These are phyloP conservation scores for Paecilomyces niveus DNA, from an alignment of 2,329 filamentous ascomycete species.

Conservation along the genomic window DNA sequence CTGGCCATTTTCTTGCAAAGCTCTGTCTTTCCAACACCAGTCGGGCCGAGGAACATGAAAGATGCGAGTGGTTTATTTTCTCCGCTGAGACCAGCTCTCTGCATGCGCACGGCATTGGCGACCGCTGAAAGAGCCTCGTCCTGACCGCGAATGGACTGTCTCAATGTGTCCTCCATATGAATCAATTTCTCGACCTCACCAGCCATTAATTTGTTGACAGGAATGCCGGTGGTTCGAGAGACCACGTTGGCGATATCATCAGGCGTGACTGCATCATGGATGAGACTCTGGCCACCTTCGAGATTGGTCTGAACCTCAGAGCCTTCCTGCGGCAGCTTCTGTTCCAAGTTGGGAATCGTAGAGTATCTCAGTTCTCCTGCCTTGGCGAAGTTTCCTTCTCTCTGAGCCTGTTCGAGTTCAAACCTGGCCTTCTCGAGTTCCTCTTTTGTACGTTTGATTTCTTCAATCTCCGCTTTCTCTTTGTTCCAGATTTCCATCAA, in stretches of 20 bases:
- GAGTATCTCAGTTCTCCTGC: conserved; percentile 90
- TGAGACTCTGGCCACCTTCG: conserved; percentile 51
- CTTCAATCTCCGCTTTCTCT: conserved; percentile 77
- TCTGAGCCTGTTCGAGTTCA: conserved; percentile 80
- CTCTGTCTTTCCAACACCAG: conserved; percentile 94
- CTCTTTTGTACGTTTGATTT: conserved; percentile 78
- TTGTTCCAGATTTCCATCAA: conserved; percentile 84
- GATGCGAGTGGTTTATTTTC: conserved; percentile 87
- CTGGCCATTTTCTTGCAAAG: conserved; percentile 91
- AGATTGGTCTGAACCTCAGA: conserved; percentile 34
- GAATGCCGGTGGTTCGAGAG: conserved; percentile 84
- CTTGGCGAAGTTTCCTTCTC: conserved; percentile 78
- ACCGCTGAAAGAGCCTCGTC: conserved; percentile 90
- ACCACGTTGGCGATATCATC: conserved; percentile 94
- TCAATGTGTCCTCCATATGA: conserved; percentile 86
- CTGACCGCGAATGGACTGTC: conserved; percentile 80
- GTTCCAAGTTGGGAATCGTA: conserved; percentile 73
- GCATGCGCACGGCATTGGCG: conserved; percentile 86
- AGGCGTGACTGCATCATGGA: conserved; percentile 90
- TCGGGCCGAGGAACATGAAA: conserved; percentile 97
- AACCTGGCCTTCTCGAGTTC: conserved; percentile 80
- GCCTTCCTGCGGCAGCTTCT: conserved; percentile 70
- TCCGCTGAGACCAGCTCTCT: conserved; percentile 82
- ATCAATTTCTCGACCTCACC: conserved; percentile 93
- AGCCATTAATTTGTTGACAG: conserved; percentile 82